Evolutionary conservation across 1,284 basidiomycete genomes (phyloP), one percentile per base, ranked within the genome.

Genomic region (Gomphus bonarii): DNA sequence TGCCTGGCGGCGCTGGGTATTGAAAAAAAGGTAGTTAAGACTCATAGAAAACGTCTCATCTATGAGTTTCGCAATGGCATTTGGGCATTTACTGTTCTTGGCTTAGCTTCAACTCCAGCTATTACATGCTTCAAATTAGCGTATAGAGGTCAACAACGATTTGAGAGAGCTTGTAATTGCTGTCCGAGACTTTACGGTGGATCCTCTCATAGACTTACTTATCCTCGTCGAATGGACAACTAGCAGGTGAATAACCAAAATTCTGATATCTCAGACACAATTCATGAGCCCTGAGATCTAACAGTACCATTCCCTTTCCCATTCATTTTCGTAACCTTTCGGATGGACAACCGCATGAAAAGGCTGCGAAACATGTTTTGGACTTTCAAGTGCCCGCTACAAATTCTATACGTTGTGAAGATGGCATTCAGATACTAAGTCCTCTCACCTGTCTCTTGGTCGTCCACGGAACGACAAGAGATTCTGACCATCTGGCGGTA

Each of bases 151-250:
- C n/a, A n/a, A n/a, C n/a, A n/a, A n/a, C n/a, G n/a, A n/a, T n/a
- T n/a, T n/a, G n/a, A n/a, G n/a, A n/a, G n/a, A n/a, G n/a, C n/a
- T n/a, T n/a, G n/a, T n/a, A n/a, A n/a, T n/a, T n/a, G n/a, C n/a
- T n/a, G 65, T 82, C 12, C 74, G 79, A 6, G 84, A 85, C 62
- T 84, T 85, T 62, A 72, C 73, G 6, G 75, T 85, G 66, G 84
- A 85, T 64, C 78, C 81, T 10, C 71, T 76, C 38, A 81, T 82
- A 62, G 77, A 85, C 64, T 69, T 85, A 38, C 68, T 85, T n/a
- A 72, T 82, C 5, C 61, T 80, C 16, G 65, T 84, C 7, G 74
- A 79, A 22, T 50, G 53, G 50, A 46, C 40, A 16, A 8, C 28
- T 2, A 49, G 46, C 20, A 25, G 36, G 38, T 52, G 42, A 44